These are phyloP conservation scores for Carex pumila DNA, from an alignment of 176 grass and related monocot species.

Conservation along the genomic window DNA sequence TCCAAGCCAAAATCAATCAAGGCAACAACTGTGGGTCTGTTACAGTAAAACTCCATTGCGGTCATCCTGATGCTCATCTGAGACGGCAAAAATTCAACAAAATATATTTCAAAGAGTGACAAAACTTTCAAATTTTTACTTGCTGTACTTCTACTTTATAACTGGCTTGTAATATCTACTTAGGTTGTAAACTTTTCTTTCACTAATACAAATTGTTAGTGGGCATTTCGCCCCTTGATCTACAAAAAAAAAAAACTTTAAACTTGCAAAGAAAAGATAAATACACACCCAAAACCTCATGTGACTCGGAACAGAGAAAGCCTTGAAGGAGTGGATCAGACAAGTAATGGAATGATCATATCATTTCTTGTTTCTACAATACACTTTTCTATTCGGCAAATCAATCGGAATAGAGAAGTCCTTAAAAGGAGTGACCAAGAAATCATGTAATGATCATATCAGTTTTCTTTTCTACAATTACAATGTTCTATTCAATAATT, in stretches of 20 bases:
- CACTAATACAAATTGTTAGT: not conserved
- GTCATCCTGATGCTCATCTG: slow-evolving; percentile 98
- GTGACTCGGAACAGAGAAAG: not conserved
- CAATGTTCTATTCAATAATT: not conserved
- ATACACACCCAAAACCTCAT: not conserved
- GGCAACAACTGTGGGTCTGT: slow-evolving; percentile 89
- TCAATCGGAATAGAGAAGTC: not conserved
- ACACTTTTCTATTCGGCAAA: not conserved
- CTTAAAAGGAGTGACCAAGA: not conserved
- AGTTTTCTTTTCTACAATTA: not conserved
- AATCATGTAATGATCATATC: not conserved
- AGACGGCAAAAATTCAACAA: slow-evolving; percentile 21
- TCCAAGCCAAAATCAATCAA: slow-evolving; percentile 93
- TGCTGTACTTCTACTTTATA: no score
- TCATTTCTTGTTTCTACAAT: not conserved
- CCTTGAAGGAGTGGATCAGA: not conserved
- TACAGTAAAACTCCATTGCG: slow-evolving; percentile 79
- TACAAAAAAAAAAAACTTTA: not conserved
- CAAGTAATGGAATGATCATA: not conserved
- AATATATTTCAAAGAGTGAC: not conserved
- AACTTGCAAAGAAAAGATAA: not conserved
- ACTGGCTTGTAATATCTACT: not conserved
- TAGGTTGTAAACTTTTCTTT: not conserved
- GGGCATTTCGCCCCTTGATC: not conserved
- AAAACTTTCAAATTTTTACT: not conserved